Evolutionary conservation across 495 filamentous ascomycete genomes (phyloP).

Genomic region (Aspergillus carlsbadensis): DNA sequence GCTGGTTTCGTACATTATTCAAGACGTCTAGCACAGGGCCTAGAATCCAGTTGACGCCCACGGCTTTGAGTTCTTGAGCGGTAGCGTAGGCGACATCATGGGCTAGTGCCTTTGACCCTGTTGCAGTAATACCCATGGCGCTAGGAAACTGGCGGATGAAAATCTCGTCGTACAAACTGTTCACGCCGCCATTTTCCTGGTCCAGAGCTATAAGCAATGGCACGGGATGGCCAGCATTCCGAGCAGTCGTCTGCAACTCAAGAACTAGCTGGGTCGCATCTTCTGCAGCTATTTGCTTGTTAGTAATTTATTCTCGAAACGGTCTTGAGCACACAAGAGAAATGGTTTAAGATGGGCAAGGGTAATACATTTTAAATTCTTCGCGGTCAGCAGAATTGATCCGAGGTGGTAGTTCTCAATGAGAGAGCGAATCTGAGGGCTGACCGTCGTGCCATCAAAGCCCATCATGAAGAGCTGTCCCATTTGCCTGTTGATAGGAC

Average conservation of each 20-base stretch:
- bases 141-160: constrained; percentile 90
- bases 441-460: constrained; percentile 87
- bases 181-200: constrained; percentile 94
- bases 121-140: constrained; percentile 86
- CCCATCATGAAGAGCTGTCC: constrained; percentile 96
- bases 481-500: constrained; percentile 52
- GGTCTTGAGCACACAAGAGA: too few species aligned
- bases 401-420: constrained; percentile 85
- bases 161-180: constrained; percentile 88
- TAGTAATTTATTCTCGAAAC: too few species aligned
- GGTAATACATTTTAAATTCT: constrained; percentile 81
- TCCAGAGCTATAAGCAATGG: constrained; percentile 83
- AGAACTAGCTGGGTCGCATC: constrained; percentile 78
- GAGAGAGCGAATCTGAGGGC: constrained; percentile 77
- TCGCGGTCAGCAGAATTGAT: constrained; percentile 80
- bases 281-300: constrained; percentile 63
- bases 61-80: constrained; percentile 78
- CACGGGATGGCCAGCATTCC: constrained; percentile 80
- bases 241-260: constrained; percentile 83
- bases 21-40: constrained; percentile 88
- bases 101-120: constrained; percentile 72
- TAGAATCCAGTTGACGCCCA: constrained; percentile 88
- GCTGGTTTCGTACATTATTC: constrained; percentile 84
- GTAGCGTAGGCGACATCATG: constrained; percentile 84
- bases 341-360: neutral